Base-by-base conservation (phyloP, 345 rosid genomes). In the Dipteronia dyeriana region DNA sequence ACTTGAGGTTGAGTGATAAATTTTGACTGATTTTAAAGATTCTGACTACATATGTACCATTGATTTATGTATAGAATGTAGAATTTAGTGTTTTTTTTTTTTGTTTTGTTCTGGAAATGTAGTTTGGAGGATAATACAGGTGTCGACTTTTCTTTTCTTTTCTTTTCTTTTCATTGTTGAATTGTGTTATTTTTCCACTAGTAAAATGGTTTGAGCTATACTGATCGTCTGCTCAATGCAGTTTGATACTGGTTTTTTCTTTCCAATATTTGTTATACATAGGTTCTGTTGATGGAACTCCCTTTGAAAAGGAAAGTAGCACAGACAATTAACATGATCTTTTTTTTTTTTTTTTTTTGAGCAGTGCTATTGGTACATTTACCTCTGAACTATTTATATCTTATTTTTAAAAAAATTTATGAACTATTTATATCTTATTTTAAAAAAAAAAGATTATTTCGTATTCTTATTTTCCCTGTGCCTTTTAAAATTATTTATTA, bases 61-160 rank as follows among this genome's bases (percentile, higher is more conserved):
- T 67, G 63, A 68, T 13, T 26, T 56, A 66, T 70, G 41, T 63
- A 70, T 73, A 86, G 89, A 82, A 60, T 76, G 84, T 84, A 83
- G 83, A 73, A 78, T 65, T 67, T 71, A 82, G 78, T 43, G 68
- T 79, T 79, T 45, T 73, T 84, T 23, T 54, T 69, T 77, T 76
- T 47, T 72, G 83, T 8, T 41, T 1, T 0, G 45, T 9, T n/a
- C 49, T 75, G 78, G 64, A 47, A 79, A 74, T 75, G 57, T 79
- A 73, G 76, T 68, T 53, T 77, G 76, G 56, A 75, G 64, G 70
- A 69, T 66, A 16, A n/a, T 47, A 22, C 60, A 65, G 71, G 68
- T 63, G 41, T 68, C 41, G 3, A n/a, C 5, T 14, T 23, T 14
- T 3, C 1, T 25, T 59, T 14, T 3, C 1, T 25, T 59, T 63